Evolutionary conservation across 75 land plant species (phyloP).

Genomic region (Isoetes taiwanensis): DNA sequence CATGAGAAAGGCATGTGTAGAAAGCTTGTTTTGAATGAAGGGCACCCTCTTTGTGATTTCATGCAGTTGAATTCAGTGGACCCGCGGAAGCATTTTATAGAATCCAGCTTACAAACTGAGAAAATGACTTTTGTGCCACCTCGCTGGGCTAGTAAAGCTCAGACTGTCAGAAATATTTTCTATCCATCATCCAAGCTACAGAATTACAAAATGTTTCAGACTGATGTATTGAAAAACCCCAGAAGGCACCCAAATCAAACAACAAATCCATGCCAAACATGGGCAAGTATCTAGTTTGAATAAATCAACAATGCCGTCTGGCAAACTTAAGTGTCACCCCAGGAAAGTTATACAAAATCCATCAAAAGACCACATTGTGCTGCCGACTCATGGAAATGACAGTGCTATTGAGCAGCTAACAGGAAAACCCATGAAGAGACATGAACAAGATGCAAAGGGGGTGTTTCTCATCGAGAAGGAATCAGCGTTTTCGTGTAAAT

Average conservation of each 20-base stretch:
- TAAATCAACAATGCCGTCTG: neutral
- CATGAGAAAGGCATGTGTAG: constrained; percentile 31
- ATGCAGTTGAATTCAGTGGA: constrained; percentile 44
- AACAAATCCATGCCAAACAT: neutral
- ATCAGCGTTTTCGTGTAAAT: too few species aligned
- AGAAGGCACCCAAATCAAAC: neutral
- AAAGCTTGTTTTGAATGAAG: constrained; percentile 69
- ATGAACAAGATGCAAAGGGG: too few species aligned
- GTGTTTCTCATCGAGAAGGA: too few species aligned
- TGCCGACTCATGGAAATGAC: too few species aligned
- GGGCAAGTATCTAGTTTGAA: neutral
- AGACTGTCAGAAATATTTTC: too few species aligned
- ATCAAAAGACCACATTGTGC: too few species aligned
- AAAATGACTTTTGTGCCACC: constrained; percentile 61
- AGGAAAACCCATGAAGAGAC: too few species aligned
- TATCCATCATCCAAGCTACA: too few species aligned
- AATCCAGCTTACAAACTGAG: constrained; percentile 33
- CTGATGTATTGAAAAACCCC: neutral
- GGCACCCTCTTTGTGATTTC: constrained; percentile 66
- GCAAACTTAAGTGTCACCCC: too few species aligned
- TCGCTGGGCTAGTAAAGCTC: constrained; percentile 77
- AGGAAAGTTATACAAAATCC: too few species aligned
- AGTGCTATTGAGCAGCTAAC: too few species aligned
- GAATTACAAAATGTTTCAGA: neutral
- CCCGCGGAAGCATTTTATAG: constrained; percentile 49